Base-by-base conservation (phyloP, 306 rosid species). In the Glycyrrhiza uralensis region DNA sequence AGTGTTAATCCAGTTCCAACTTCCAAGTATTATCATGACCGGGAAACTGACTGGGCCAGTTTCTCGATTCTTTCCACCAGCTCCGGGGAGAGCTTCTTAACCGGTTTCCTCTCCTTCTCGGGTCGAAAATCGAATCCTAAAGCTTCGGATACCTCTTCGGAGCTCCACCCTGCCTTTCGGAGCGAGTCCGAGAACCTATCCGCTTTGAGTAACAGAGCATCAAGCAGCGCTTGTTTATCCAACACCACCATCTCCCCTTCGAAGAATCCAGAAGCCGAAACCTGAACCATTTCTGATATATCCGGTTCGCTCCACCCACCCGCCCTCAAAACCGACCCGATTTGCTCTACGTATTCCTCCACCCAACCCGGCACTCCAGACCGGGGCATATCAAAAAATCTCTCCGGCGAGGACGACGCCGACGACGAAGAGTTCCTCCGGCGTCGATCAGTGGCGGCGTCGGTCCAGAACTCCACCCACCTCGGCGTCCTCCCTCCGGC, bases 391-490 rank as follows among this genome's bases (percentile, higher is more conserved):
- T 89, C 92, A 9, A 91, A 79, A 33, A 83, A 82, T 54, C 95
- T 74, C 72, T 94, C 99, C 69, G 97, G 95, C 10, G 98, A 93
- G 0, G 92, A 86, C 0, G 82, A 84, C 0, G 79, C 30, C 0
- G 96, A 85, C 2, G 87, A 86, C 0, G 85, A 76, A 0, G 95
- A 91, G 76, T 81, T 86, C 13, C 96, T 85, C 63, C 90, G 80
- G 49, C 97, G 87, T 0, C 92, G 86, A 57, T 88, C 96, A 2
- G 85, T 86, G 5, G 96, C 96, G 0, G 97, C 99, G 57, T 94
- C 99, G 23, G 87, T 86, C 99, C 99, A 94, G 66, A 94, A 94
- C 78, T 94, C 99, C 10, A 94, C 99, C 99, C 99, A 94, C 77
- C 99, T 66, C 14, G 99, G 99, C 15, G 95, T 91, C 76, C 89